Conservation (phyloP, 306 rosid species). For the Malus orientalis region DNA sequence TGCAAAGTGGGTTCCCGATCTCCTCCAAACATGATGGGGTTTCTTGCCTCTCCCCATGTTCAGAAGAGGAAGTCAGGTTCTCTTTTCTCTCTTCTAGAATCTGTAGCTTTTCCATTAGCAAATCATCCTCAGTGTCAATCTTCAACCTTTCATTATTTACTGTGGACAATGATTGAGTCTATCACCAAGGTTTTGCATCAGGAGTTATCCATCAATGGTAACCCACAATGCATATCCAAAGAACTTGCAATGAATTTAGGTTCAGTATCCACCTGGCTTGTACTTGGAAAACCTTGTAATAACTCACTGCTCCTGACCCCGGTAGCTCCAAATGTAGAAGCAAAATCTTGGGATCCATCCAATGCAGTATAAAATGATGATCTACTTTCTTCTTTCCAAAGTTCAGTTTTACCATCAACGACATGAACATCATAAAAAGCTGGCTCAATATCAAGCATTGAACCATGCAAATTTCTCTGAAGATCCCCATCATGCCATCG, state of each 20-base stretch:
- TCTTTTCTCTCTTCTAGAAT: conserved; percentile 31
- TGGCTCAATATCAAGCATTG: conserved; percentile 36
- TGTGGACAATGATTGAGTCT: conserved; percentile 24
- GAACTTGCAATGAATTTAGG: background rate
- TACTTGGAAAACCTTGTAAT: conserved; percentile 9
- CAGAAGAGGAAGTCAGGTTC: conserved; percentile 20
- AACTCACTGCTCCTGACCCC: background rate
- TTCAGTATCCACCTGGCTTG: conserved; percentile 7
- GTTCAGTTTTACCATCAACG: conserved; percentile 42
- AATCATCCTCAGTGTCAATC: conserved; percentile 38
- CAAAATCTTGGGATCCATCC: conserved; percentile 12
- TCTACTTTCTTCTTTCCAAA: conserved; percentile 22
- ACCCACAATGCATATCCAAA: background rate
- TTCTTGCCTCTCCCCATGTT: conserved; percentile 30
- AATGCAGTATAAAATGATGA: conserved; percentile 17
- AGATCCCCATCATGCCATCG: conserved; percentile 14
- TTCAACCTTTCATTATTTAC: conserved; percentile 29
- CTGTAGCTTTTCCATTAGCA: conserved; percentile 35
- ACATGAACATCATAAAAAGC: conserved; percentile 64
- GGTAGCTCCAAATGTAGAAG: conserved; percentile 17
- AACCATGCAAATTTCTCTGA: conserved; percentile 13
- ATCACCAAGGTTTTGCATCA: conserved; percentile 13
- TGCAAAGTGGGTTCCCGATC: conserved; percentile 22
- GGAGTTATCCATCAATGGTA: background rate
- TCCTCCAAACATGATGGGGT: conserved; percentile 33